Evolutionary conservation across 2,329 filamentous ascomycete genomes (phyloP), one percentile per base, ranked within the genome.

Genomic region (Colletotrichum sidae): DNA sequence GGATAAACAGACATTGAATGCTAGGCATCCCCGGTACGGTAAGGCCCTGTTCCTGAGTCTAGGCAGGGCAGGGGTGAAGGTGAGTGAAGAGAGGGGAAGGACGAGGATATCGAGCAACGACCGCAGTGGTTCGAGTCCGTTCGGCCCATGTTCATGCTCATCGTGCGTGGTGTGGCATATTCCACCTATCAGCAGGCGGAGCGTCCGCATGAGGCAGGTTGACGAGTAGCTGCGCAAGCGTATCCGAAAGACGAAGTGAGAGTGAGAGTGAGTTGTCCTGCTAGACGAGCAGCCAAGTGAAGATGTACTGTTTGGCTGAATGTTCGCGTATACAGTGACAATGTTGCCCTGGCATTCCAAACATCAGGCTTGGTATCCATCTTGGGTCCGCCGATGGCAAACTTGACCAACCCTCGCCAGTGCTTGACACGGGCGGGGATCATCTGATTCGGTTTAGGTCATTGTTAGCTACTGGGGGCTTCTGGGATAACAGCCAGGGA

Each of bases 151-250:
- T 46, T 17, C 15, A n/a, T 46, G 25, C 25, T 25, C 25, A 25
- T 59, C 12, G 39, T 45, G 52, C 57, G 38, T 51, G 51, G 45
- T 41, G 64, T 57, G 54, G 53, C 63, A 66, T 35, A 64, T 69
- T 67, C 69, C 70, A 70, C 72, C 73, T 74, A 74, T 75, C 71
- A 72, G 59, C 68, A 54, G 41, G 44, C 56, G 61, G 34, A 67
- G 60, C 60, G 67, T 67, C 69, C 69, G 52, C 71, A 74, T 75
- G 72, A 73, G 72, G 72, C 69, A 73, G 72, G 70, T 71, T 67
- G 61, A 44, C 46, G 39, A 42, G 52, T 60, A 56, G 15, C 39
- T 25, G 42, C 45, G 51, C 39, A 52, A 49, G 51, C 57, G 51
- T 55, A 47, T 49, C 55, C 42, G 44, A 39, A 50, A 58, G 39